These are phyloP conservation scores for Starmerella roubikii DNA, from an alignment of 805 yeast species.

Conservation along the genomic window DNA sequence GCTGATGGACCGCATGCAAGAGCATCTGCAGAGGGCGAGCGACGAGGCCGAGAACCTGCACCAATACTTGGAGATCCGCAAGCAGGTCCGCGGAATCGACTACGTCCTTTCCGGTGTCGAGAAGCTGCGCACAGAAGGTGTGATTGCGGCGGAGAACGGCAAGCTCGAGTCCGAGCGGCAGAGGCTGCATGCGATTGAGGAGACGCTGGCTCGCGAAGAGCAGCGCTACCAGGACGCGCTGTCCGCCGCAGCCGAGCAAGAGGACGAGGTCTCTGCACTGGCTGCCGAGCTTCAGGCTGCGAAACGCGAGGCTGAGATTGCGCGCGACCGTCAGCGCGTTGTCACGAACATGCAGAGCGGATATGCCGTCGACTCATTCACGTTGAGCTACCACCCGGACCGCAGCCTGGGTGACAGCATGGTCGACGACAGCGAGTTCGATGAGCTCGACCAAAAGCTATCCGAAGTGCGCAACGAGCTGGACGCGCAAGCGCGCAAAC, in stretches of 20 bases:
- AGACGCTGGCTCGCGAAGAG: constrained; percentile 4
- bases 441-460: too few relatives aligned
- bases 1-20: constrained; percentile 54
- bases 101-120: constrained; percentile 70
- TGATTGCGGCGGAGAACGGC: constrained; percentile 2
- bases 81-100: constrained; percentile 55
- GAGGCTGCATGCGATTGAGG: constrained; percentile 2
- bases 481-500: background rate
- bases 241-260: constrained; percentile 8
- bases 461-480: constrained; percentile 2
- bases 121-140: constrained; percentile 3
- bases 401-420: too few relatives aligned
- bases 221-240: constrained; percentile 1
- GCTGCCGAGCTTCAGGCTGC: constrained; percentile 12
- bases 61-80: constrained; percentile 53
- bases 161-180: constrained; percentile 7
- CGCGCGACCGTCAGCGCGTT: background rate
- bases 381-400: too few relatives aligned
- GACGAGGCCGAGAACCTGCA: constrained; percentile 66
- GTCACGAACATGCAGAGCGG: background rate
- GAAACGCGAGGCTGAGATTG: constrained; percentile 1
- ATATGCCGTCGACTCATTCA: too few relatives aligned
- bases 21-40: constrained; percentile 62
- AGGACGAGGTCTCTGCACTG: constrained; percentile 3
- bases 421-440: too few relatives aligned